Base-by-base conservation (phyloP, 805 yeast species). In the Sungouiozyma ichnusensis region DNA sequence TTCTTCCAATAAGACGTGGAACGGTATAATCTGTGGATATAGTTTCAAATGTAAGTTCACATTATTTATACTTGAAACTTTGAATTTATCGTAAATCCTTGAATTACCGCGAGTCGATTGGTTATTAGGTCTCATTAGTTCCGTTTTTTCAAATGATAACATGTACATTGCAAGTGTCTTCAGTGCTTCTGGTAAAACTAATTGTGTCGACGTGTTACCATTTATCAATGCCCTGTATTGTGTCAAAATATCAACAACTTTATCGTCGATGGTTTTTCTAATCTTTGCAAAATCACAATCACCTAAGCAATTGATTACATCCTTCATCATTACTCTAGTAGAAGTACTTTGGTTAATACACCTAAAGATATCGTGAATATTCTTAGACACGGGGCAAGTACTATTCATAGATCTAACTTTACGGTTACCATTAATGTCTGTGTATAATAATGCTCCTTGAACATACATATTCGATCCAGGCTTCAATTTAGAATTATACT, bases 381-480 rank as follows among this genome's bases (percentile, higher is more conserved):
- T 72, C 46, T 80, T 82, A 2, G 92, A 77, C 14, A 85, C 88
- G 0, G 94, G 84, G 37, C 85, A 76, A n/a, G 82, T 81, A 43
- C 78, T 67, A 55, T 92, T 92, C 38, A 84, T 73, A n/a, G 87
- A 87, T 47, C 98, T 73, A 14, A 92, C 90, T 52, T 85, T 81
- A 49, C 97, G 69, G 7, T 70, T 63, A 17, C 98, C 98, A 38
- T 71, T 70, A 2, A 70, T 55, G 37, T 86, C 83, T 0, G 97
- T 88, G 58, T 87, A 90, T 42, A 92, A 66, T 20, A 92, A 51
- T 0, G 97, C 97, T 1, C 85, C 82, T 63, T 92, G 98, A 67
- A 90, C 85, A 59, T 86, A 92, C 17, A 85, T 83, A 59, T 87
- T 96, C 33, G 73, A 69, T 46, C 76, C 76, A 2, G 82, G 68